Evolutionary conservation across 495 filamentous ascomycete species (phyloP), one percentile per base, ranked within the genome.

Genomic region (Lindgomyces ingoldianus): DNA sequence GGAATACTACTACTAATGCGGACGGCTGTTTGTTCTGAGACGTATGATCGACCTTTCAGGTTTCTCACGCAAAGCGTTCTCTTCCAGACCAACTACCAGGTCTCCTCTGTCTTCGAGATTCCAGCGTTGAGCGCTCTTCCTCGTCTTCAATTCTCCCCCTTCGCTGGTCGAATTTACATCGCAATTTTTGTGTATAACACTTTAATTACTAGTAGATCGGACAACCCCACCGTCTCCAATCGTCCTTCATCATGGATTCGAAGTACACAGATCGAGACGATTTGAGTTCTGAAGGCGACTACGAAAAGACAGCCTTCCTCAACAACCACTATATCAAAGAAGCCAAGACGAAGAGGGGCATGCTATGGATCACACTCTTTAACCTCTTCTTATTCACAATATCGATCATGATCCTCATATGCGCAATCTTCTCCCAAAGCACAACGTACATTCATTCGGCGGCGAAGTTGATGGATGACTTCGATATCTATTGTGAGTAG

Each of bases 381-480:
- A 65, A 65, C 29, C 47, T 65, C 3, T 60, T 65, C 44, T 16
- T 65, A 4, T 59, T 60, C 39, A 55, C 47, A 18, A 50, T 65
- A 1, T 60, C 55, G 1, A 55, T 55, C 0, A n/a, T 65, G 27
- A 48, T 55, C 19, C 27, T 65, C 1, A 26, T 60, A 9, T 65
- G 55, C 47, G 41, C 62, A 0, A 30, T 65, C 22, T 59, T 51
- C 39, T 65, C 62, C 9, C 62, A 65, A 21, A 21, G 27, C n/a
- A 18, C 47, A 10, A 65, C 25, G 4, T 53, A 48, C 18, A 54
- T 44, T 10, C 56, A 60, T 42, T 60, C 62, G 4, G 56, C 56
- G 8, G 62, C 62, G 18, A 54, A 54, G 36, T 29, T 65, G 48
- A 65, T 65, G 62, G 62, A 60, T 19, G 10, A 65, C 3, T 65